Base-by-base conservation (phyloP, 441 rosid species). In the Macaranga tanarius region DNA sequence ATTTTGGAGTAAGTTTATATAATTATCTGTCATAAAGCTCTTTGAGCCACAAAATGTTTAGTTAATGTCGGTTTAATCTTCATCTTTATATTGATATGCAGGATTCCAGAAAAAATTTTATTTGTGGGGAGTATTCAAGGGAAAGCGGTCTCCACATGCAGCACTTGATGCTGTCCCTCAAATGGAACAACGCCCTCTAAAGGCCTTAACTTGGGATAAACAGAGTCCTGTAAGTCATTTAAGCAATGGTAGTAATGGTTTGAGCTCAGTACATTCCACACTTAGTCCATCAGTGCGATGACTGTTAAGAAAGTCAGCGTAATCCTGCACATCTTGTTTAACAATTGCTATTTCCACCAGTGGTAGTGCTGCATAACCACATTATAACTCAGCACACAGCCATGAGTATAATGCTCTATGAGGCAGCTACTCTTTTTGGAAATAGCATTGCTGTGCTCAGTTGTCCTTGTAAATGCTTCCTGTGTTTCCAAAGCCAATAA, bases 61-160 rank as follows among this genome's bases (percentile, higher is more conserved):
- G 23, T 34, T n/a, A 42, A 10, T 22, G 11, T 38, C 1, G 5
- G 50, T 23, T 70, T 8, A 52, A 42, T 51, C 40, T 51, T 60
- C n/a, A 19, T 10, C 42, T 61, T 45, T 17, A 74, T 40, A 65
- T 61, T 70, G 11, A 7, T 72, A 50, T 87, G 79, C 89, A 93
- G 95, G 82, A 70, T 85, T 85, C 67, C 81, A 79, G 67, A 69
- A 75, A 44, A 89, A 84, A 73, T 78, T 78, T 23, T 93, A 85
- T 83, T 45, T 89, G 72, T 91, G 97, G 98, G 93, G 97, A 10
- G 88, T 84, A 70, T 93, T 89, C 81, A 88, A 80, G 78, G 73
- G 70, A 62, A 78, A 81, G 79, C 80, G 80, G 67, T 22, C 75
- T 73, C 52, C 72, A 10, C 19, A 4, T 3, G 13, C 26, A 51